A percentile compares a stretch with the other conserved stretches of the same genome.
These are phyloP conservation scores for Excoecaria agallocha DNA, from an alignment of 345 rosid genomes.

Conservation along the genomic window DNA sequence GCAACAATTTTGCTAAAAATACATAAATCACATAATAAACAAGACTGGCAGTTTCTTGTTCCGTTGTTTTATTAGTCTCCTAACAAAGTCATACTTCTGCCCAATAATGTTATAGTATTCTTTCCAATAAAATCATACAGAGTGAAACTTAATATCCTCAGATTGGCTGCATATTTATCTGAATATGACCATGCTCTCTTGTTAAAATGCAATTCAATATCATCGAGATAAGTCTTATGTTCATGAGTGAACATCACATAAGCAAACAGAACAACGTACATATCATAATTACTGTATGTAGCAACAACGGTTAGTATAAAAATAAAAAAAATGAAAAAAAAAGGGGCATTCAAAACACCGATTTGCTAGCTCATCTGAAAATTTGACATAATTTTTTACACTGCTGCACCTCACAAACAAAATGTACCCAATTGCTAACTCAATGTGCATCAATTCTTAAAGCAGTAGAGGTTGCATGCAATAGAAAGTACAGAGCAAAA, in stretches of 20 bases:
- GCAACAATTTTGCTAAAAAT: not conserved
- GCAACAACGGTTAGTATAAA: not conserved
- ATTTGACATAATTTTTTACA: no score
- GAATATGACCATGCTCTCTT: not conserved
- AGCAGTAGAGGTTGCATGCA: not conserved
- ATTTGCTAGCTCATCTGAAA: not conserved
- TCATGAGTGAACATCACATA: not conserved
- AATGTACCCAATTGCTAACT: not conserved
- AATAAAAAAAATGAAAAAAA: no score
- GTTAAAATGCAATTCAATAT: not conserved
- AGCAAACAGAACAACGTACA: not conserved
- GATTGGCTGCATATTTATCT: not conserved
- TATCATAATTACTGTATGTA: not conserved
- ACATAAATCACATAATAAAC: not conserved
- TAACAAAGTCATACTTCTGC: not conserved
- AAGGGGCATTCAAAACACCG: not conserved
- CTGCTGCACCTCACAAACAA: no score
- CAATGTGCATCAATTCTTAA: not conserved
- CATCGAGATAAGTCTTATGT: not conserved
- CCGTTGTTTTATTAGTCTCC: not conserved
- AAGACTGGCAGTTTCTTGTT: not conserved
- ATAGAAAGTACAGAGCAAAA: not conserved
- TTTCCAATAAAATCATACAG: not conserved
- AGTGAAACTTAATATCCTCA: no score
- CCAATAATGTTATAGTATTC: not conserved